Conservation (phyloP, 2,329 filamentous ascomycete genomes). For the Penicillium sp. region DNA sequence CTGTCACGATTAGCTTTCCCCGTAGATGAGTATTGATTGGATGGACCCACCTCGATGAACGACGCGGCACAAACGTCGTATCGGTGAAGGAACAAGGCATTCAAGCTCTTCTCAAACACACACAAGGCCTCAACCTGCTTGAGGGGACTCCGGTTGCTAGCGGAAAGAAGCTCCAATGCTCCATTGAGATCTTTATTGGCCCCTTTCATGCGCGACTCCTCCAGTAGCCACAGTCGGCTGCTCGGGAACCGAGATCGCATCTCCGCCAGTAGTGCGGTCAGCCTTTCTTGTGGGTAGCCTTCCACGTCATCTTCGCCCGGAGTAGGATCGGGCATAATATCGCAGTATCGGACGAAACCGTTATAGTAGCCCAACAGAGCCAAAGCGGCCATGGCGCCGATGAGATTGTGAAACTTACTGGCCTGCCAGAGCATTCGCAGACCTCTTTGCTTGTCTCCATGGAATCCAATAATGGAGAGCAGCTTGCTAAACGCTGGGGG, state of each 20-base stretch:
- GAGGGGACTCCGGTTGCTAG: slow-evolving; percentile 65
- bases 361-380: slow-evolving; percentile 85
- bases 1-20: slow-evolving; percentile 24
- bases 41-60: slow-evolving; percentile 60
- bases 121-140: slow-evolving; percentile 84
- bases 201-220: slow-evolving; percentile 75
- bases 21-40: not conserved
- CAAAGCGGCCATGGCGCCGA: slow-evolving; percentile 84
- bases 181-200: slow-evolving; percentile 64
- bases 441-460: slow-evolving; percentile 78
- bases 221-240: slow-evolving; percentile 79
- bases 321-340: slow-evolving; percentile 67
- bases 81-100: slow-evolving; percentile 73
- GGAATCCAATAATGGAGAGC: slow-evolving; percentile 84
- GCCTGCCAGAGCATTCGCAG: slow-evolving; percentile 87
- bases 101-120: slow-evolving; percentile 78
- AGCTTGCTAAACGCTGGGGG: slow-evolving; percentile 87
- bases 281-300: slow-evolving; percentile 69
- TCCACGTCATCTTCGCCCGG: slow-evolving; percentile 55
- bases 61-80: slow-evolving; percentile 70
- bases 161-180: slow-evolving; percentile 64
- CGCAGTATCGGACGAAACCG: slow-evolving; percentile 76
- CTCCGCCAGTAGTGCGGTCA: slow-evolving; percentile 63
- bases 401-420: slow-evolving; percentile 79
- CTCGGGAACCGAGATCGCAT: slow-evolving; percentile 79